A percentile compares a stretch with the other conserved stretches of the same genome.
Evolutionary conservation across 1,284 basidiomycete genomes (phyloP).

Genomic region (Rhizoctonia solani): DNA sequence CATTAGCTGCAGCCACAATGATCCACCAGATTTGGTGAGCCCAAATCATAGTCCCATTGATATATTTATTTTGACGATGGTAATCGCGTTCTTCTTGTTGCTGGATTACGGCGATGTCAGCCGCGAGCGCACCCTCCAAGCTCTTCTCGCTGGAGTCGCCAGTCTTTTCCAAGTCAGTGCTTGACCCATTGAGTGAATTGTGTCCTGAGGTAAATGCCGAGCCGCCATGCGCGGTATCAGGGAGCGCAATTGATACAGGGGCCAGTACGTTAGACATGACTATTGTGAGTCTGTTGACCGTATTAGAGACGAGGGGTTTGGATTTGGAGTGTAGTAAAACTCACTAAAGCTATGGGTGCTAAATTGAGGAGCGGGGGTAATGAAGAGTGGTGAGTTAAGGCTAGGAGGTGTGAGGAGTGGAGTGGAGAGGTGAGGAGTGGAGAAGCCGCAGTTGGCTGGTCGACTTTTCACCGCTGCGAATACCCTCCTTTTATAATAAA

Average conservation of each 20-base stretch:
- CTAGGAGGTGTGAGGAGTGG: background rate
- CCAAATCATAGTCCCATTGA: constrained; percentile 31
- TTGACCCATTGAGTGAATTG: constrained; percentile 20
- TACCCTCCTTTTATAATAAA: background rate
- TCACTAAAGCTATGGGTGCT: too few species aligned
- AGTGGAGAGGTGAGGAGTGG: too few species aligned
- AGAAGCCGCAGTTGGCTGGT: constrained; percentile 24
- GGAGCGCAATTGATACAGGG: constrained; percentile 14
- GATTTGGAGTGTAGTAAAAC: too few species aligned
- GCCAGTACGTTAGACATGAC: background rate
- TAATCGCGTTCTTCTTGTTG: constrained; percentile 28
- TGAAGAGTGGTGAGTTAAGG: constrained; percentile 11
- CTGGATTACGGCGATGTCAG: constrained; percentile 15
- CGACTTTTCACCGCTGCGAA: background rate
- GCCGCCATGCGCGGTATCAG: constrained; percentile 11
- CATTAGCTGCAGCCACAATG: constrained; percentile 16
- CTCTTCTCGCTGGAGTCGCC: constrained; percentile 23
- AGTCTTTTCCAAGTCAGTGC: constrained; percentile 20
- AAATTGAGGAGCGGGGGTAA: background rate
- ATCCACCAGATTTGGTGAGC: constrained; percentile 32
- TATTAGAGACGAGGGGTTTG: too few species aligned
- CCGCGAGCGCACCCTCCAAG: constrained; percentile 19
- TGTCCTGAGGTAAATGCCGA: constrained; percentile 22
- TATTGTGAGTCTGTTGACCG: too few species aligned
- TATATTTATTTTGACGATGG: constrained; percentile 16